Evolutionary conservation across 768 basidiomycete species (phyloP).

Genomic region (Leccinum imitatum): DNA sequence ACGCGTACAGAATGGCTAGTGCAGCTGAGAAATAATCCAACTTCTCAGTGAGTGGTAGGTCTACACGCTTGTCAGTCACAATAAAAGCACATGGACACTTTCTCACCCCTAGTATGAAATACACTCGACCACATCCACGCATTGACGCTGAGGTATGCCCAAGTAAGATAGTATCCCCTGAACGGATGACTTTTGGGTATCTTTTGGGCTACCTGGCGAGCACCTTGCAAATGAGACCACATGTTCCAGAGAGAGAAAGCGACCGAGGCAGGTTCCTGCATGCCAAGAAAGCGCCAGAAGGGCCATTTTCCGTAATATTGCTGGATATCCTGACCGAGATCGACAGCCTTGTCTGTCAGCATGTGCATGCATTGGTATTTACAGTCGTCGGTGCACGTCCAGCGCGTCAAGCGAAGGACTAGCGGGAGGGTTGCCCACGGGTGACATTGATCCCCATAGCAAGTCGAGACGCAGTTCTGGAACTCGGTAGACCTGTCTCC

Average conservation of each 20-base stretch:
- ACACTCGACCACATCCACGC: constrained; percentile 92
- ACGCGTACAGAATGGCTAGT: constrained; percentile 73
- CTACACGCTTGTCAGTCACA: constrained; percentile 39
- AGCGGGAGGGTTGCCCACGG: constrained; percentile 42
- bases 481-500: constrained; percentile 38
- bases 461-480: constrained; percentile 38
- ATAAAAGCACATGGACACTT: neutral
- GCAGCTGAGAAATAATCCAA: constrained; percentile 96
- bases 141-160: constrained; percentile 74
- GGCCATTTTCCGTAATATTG: constrained; percentile 99
- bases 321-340: constrained; percentile 45
- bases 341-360: constrained; percentile 59
- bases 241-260: constrained; percentile 87
- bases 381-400: constrained; percentile 89
- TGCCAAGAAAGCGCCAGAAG: constrained; percentile 83
- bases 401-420: constrained; percentile 68
- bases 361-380: constrained; percentile 86
- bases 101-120: constrained; percentile 89
- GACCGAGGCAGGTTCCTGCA: constrained; percentile 94
- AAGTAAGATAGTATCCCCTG: constrained; percentile 62
- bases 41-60: constrained; percentile 80
- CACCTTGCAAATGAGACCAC: constrained; percentile 67
- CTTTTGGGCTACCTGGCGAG: constrained; percentile 42
- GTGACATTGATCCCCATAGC: constrained; percentile 18
- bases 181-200: constrained; percentile 64